Conservation (phyloP, 2,329 filamentous ascomycete species). For the Fusarium penzigii region DNA sequence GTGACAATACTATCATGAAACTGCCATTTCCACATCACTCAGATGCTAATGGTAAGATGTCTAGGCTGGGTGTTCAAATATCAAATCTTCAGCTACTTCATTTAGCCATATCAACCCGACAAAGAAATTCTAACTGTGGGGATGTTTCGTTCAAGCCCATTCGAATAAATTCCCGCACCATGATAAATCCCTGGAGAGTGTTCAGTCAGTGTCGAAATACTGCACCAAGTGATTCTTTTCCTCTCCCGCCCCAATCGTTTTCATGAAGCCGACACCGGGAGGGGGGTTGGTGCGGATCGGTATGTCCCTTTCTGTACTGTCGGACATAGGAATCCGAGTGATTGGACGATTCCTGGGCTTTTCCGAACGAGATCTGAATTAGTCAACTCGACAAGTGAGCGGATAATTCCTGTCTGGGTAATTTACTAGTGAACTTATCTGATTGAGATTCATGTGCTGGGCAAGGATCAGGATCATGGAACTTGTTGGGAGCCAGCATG, state of each 20-base stretch:
- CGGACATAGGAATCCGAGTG: conserved; percentile 28
- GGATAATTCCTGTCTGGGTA: neutral
- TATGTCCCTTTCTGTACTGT: conserved; percentile 7
- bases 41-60: conserved; percentile 1
- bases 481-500: conserved; percentile 11
- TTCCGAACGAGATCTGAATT: neutral
- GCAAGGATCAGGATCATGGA: conserved; percentile 14
- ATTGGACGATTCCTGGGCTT: conserved; percentile 9
- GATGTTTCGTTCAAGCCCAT: conserved; percentile 6
- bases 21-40: conserved; percentile 3
- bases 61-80: neutral
- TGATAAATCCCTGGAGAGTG: conserved; percentile 5
- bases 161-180: conserved; percentile 25
- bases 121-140: conserved; percentile 13
- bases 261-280: conserved; percentile 28
- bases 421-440: conserved; percentile 14
- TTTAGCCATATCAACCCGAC: conserved; percentile 13
- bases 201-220: conserved; percentile 10
- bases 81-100: conserved; percentile 4
- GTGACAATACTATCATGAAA: neutral
- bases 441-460: conserved; percentile 9
- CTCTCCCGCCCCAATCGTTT: conserved; percentile 28
- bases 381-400: neutral
- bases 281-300: conserved; percentile 23
- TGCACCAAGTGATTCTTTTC: conserved; percentile 6